Evolutionary conservation across 2,329 filamentous ascomycete species (phyloP).

Genomic region (Exophiala bonariae): DNA sequence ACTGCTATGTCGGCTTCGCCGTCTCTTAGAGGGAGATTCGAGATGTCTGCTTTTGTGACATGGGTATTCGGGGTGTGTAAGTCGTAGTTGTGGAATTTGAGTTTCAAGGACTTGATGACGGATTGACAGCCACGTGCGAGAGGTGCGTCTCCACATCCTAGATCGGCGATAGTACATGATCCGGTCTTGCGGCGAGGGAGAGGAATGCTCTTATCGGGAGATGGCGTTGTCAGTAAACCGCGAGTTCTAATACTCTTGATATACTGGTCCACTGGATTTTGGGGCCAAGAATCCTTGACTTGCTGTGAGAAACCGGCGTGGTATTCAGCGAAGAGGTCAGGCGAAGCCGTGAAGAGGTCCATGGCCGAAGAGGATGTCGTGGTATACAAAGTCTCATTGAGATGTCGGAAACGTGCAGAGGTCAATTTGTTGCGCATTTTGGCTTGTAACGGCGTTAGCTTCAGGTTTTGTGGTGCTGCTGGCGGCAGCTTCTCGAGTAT

Average conservation of each 20-base stretch:
- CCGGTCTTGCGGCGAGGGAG: conserved; percentile 70
- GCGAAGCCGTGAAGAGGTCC: conserved; percentile 76
- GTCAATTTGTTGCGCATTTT: conserved; percentile 94
- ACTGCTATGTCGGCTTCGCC: conserved; percentile 81
- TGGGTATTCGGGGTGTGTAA: conserved; percentile 73
- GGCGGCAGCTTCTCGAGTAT: conserved; percentile 36
- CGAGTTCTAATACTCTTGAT: conserved; percentile 69
- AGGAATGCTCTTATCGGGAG: conserved; percentile 35
- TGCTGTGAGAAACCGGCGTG: conserved; percentile 95
- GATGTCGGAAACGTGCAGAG: conserved; percentile 91
- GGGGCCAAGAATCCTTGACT: conserved; percentile 86
- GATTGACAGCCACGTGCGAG: conserved; percentile 64
- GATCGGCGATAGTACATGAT: conserved; percentile 77
- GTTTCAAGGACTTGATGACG: conserved; percentile 64
- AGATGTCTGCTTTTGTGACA: conserved; percentile 87
- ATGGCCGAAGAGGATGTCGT: conserved; percentile 83
- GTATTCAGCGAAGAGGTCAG: conserved; percentile 94
- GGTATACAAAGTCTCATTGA: conserved; percentile 96
- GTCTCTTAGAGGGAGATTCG: conserved; percentile 73
- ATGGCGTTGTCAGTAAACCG: conserved; percentile 36
- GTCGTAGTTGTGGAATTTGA: conserved; percentile 83
- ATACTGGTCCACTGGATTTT: conserved; percentile 91
- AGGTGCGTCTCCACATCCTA: conserved; percentile 90
- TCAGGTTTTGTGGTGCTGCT: conserved; percentile 48
- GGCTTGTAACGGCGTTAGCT: conserved; percentile 87